Percentiles rank a stretch among this genome's conserved stretches.
Evolutionary conservation across 2,329 filamentous ascomycete genomes (phyloP).

Genomic region (Mycosphaerella sp.): DNA sequence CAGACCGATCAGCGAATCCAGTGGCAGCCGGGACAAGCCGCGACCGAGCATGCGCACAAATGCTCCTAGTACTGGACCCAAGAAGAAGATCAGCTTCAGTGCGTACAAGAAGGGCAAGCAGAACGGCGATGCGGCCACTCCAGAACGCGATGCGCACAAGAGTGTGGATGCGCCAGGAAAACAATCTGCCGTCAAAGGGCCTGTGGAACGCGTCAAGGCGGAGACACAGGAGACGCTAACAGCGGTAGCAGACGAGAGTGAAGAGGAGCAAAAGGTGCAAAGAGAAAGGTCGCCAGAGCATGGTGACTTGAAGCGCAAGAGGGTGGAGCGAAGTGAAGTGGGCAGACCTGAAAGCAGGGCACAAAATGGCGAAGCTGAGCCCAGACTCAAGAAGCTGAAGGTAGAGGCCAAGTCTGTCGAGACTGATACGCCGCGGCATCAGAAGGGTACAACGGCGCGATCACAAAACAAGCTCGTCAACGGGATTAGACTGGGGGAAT

Average conservation of each 20-base stretch:
- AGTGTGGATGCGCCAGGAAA: conserved; percentile 21
- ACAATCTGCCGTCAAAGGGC: conserved; percentile 31
- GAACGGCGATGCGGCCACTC: conserved; percentile 33
- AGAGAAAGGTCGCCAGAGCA: conserved; percentile 16
- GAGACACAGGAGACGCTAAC: conserved; percentile 31
- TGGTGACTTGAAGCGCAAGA: conserved; percentile 28
- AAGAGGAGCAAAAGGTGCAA: conserved; percentile 14
- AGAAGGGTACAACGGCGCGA: background rate
- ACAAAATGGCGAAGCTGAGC: background rate
- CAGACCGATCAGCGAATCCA: conserved; percentile 27
- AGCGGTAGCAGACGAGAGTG: conserved; percentile 23
- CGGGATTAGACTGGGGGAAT: conserved; percentile 7
- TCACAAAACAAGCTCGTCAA: background rate
- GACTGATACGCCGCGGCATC: background rate
- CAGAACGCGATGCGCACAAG: conserved; percentile 19
- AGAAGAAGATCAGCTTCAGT: conserved; percentile 58
- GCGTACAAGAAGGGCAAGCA: conserved; percentile 55
- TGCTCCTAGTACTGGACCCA: conserved; percentile 41
- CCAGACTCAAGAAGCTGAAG: conserved; percentile 13
- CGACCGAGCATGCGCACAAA: conserved; percentile 35
- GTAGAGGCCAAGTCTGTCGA: conserved; percentile 1
- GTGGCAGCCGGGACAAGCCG: conserved; percentile 19
- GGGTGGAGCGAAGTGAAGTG: conserved; percentile 9
- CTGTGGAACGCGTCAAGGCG: conserved; percentile 30
- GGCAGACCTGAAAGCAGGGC: conserved; percentile 1